Conservation (phyloP, 2,329 filamentous ascomycete genomes). For the Colletotrichum spaethianum region DNA sequence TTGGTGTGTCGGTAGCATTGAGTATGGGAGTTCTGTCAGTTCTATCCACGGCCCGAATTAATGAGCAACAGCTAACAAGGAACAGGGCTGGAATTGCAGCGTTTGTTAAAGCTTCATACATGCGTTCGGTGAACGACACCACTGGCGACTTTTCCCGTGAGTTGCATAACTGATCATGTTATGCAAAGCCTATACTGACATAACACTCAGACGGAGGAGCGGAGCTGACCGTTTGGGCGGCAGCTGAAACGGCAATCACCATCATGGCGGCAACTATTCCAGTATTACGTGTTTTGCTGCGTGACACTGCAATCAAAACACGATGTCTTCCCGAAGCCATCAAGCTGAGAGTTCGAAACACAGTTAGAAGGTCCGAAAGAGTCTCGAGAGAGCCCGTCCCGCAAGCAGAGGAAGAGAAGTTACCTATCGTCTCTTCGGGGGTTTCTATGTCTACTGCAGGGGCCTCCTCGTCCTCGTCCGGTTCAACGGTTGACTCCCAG, state of each 20-base stretch:
- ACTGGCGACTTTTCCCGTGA: constrained; percentile 36
- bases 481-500: constrained; percentile 23
- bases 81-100: constrained; percentile 40
- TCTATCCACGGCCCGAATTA: background rate
- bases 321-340: constrained; percentile 32
- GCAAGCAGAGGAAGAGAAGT: constrained; percentile 1
- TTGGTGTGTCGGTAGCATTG: constrained; percentile 53
- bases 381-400: background rate
- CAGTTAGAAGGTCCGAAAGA: constrained; percentile 25
- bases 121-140: constrained; percentile 35
- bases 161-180: background rate
- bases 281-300: constrained; percentile 43
- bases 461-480: constrained; percentile 15
- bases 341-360: constrained; percentile 12
- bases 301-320: constrained; percentile 26
- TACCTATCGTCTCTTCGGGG: constrained; percentile 16
- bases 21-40: constrained; percentile 48
- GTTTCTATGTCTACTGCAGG: constrained; percentile 33
- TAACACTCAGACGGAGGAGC: constrained; percentile 45
- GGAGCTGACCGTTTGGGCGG: constrained; percentile 36
- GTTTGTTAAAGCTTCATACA: constrained; percentile 40
- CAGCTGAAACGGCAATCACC: constrained; percentile 51
- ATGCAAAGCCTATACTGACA: constrained; percentile 7
- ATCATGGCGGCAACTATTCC: constrained; percentile 53
- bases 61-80: background rate